phyloP scores from a whole-genome alignment of 495 filamentous ascomycete genomes.

The Cercophora sp. region DNA sequence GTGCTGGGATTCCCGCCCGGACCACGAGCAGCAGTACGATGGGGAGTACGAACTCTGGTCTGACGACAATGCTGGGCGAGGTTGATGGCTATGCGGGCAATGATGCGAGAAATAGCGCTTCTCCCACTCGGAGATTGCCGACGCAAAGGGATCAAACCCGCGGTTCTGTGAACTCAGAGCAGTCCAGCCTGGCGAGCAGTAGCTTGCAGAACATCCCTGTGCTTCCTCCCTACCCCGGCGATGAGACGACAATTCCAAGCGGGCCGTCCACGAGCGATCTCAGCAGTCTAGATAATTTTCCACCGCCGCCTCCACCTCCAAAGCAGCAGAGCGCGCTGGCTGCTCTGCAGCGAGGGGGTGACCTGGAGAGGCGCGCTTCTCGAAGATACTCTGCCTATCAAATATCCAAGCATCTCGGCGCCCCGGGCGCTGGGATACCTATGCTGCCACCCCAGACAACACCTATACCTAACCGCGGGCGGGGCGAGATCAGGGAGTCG shows the following conservation, averaged over 20 bases:
- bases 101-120: conserved; percentile 25
- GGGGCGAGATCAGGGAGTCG: conserved; percentile 79
- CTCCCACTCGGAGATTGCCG: conserved; percentile 38
- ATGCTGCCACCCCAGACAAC: conserved; percentile 83
- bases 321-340: conserved; percentile 87
- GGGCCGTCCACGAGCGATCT: conserved; percentile 36
- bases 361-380: conserved; percentile 89
- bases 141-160: conserved; percentile 44
- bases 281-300: conserved; percentile 51
- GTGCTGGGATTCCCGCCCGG: conserved; percentile 38
- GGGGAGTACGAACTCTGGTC: conserved; percentile 53
- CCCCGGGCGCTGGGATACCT: conserved; percentile 73
- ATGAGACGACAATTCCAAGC: conserved; percentile 44
- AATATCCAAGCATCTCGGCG: conserved; percentile 86
- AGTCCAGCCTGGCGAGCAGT: conserved; percentile 61
- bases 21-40: conserved; percentile 66
- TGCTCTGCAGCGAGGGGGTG: conserved; percentile 83
- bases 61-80: conserved; percentile 66
- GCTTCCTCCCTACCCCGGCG: conserved; percentile 59
- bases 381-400: conserved; percentile 93
- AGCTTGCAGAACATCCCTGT: conserved; percentile 67
- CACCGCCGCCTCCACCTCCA: conserved; percentile 69
- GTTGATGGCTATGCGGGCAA: conserved; percentile 40
- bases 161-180: conserved; percentile 43
- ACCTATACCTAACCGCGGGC: conserved; percentile 80